phyloP scores from a whole-genome alignment of 768 basidiomycete genomes.

The Psilocybe tampanensis region DNA sequence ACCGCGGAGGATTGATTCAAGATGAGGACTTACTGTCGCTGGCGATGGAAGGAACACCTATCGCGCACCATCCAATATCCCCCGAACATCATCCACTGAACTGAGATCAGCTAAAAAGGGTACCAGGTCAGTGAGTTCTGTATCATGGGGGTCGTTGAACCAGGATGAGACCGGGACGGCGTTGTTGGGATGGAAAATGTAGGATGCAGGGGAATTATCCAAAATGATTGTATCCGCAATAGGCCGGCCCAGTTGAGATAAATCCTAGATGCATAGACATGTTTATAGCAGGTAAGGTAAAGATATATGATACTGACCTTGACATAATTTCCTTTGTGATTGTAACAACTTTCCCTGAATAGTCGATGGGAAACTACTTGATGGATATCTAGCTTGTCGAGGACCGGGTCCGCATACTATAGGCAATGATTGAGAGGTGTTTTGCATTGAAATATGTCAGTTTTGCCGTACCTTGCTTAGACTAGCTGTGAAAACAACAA shows the following conservation, averaged over 20 bases:
- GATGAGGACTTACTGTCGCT: neutral
- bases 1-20: neutral
- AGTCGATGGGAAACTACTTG: slow-evolving; percentile 91
- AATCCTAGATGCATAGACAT: slow-evolving; percentile 63
- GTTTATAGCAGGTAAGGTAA: neutral
- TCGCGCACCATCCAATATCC: slow-evolving; percentile 85
- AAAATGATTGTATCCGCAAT: slow-evolving; percentile 95
- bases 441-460: too few relatives aligned
- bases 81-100: slow-evolving; percentile 87
- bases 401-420: slow-evolving; percentile 97
- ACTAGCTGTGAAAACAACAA: slow-evolving; percentile 98
- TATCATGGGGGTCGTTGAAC: slow-evolving; percentile 99
- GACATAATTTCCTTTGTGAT: slow-evolving; percentile 98
- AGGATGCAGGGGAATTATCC: slow-evolving; percentile 98
- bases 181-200: slow-evolving; percentile 99
- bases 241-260: slow-evolving; percentile 95
- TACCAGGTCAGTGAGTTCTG: slow-evolving; percentile 93
- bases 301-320: slow-evolving; percentile 61
- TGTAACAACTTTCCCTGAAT: slow-evolving; percentile 98
- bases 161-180: slow-evolving; percentile 98
- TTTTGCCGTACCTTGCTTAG: slow-evolving; percentile 77
- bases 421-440: slow-evolving; percentile 5
- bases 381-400: slow-evolving; percentile 94
- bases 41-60: slow-evolving; percentile 31
- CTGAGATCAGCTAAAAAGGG: slow-evolving; percentile 92